A percentile compares a stretch with the other conserved stretches of the same genome.
phyloP scores from a whole-genome alignment of 2,329 filamentous ascomycete genomes.

The Capronia epimyces region DNA sequence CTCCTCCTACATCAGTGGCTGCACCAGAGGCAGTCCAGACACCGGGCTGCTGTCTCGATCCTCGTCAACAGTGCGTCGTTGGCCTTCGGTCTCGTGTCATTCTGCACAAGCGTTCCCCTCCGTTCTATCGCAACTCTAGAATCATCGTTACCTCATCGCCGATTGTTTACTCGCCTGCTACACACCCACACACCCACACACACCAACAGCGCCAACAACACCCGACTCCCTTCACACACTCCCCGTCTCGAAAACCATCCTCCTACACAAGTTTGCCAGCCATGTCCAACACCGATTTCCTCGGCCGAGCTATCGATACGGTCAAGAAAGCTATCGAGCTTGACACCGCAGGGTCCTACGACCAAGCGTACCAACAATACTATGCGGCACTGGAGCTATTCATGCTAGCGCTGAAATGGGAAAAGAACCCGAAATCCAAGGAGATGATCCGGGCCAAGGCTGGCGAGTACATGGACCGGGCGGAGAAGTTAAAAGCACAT shows the following conservation, averaged over 20 bases:
- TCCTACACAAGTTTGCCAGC: conserved; percentile 25
- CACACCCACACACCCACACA: not conserved
- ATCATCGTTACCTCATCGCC: not conserved
- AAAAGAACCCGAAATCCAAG: conserved; percentile 96
- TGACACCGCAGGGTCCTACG: conserved; percentile 92
- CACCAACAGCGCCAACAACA: not conserved
- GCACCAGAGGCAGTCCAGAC: not conserved
- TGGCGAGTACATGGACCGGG: conserved; percentile 95
- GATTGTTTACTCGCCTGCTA: conserved; percentile 6
- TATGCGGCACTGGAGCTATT: conserved; percentile 95
- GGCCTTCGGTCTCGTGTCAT: not conserved
- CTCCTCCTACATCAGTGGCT: not conserved
- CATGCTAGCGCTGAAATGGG: conserved; percentile 98
- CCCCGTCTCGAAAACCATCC: not conserved
- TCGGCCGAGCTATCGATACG: conserved; percentile 90
- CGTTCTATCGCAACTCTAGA: not conserved
- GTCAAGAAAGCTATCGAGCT: conserved; percentile 97
- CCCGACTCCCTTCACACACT: not conserved
- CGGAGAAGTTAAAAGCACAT: conserved; percentile 94
- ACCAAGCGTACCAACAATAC: conserved; percentile 93
- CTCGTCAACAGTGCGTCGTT: not conserved
- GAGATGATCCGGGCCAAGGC: conserved; percentile 96
- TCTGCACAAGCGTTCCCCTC: not conserved
- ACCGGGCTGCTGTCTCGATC: not conserved
- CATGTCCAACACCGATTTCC: conserved; percentile 96